Evolutionary conservation across 176 grass and related monocot species (phyloP).

Genomic region (Elymus sibiricus): DNA sequence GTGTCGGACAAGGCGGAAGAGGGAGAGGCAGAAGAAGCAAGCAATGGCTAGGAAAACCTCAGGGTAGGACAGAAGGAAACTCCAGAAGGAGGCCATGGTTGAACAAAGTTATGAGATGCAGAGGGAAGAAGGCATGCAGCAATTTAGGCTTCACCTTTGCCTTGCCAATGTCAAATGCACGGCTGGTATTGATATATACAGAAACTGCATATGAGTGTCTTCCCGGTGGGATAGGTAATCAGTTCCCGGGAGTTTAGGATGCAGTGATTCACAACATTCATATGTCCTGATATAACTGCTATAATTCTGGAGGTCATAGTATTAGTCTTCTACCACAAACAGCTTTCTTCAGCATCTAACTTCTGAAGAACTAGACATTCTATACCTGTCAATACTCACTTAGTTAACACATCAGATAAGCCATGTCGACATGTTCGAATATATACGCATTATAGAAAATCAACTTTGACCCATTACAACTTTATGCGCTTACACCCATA

Average conservation of each 20-base stretch:
- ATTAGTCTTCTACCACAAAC: not conserved
- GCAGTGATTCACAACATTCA: constrained; percentile 33
- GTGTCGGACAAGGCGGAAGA: constrained; percentile 22
- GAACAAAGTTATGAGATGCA: constrained; percentile 21
- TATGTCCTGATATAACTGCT: constrained; percentile 16
- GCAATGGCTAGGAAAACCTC: constrained; percentile 47
- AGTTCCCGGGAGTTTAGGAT: constrained; percentile 22
- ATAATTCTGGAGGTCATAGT: not conserved
- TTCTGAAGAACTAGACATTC: not conserved
- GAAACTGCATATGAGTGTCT: constrained; percentile 8
- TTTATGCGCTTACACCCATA: not conserved
- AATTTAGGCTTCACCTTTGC: constrained; percentile 17
- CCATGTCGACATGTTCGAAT: not conserved
- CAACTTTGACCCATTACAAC: not conserved
- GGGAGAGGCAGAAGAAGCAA: constrained; percentile 49
- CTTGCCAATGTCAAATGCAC: constrained; percentile 20
- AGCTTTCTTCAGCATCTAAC: not conserved
- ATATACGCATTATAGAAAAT: not conserved
- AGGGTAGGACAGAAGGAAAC: constrained; percentile 37
- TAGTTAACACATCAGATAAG: not conserved
- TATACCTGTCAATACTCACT: not conserved
- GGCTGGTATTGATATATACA: constrained; percentile 19
- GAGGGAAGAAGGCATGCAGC: constrained; percentile 23
- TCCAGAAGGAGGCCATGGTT: constrained; percentile 36
- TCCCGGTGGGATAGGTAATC: constrained; percentile 13